phyloP scores from a whole-genome alignment of 352 stramenopile species.

The Plasmopara halstedii region DNA sequence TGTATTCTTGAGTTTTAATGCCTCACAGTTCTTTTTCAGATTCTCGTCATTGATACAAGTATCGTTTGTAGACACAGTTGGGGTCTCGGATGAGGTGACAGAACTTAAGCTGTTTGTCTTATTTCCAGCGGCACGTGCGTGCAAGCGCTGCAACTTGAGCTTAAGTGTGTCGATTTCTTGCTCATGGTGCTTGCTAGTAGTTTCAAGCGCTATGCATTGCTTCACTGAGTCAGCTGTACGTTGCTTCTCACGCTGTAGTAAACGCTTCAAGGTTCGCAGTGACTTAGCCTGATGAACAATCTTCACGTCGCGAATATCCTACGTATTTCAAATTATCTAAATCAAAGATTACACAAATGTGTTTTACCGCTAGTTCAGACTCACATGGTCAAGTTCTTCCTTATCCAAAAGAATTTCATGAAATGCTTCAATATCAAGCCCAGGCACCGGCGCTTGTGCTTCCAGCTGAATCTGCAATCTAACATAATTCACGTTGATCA shows the following conservation, averaged over 20 bases:
- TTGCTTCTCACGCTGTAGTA: conserved; percentile 53
- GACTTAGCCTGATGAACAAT: conserved; percentile 73
- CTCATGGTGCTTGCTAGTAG: conserved; percentile 30
- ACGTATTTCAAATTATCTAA: not conserved
- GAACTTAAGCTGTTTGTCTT: conserved; percentile 3
- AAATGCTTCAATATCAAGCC: conserved; percentile 38
- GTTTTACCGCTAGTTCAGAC: not conserved
- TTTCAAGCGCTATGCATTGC: conserved; percentile 30
- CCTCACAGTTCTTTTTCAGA: conserved; percentile 48
- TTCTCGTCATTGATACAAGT: not conserved
- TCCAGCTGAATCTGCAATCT: conserved; percentile 70
- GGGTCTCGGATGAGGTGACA: not conserved
- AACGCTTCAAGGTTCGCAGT: conserved; percentile 50
- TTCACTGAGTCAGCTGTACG: conserved; percentile 31
- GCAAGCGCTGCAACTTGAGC: conserved; percentile 49
- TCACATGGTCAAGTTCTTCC: conserved; percentile 47
- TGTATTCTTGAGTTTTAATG: conserved; percentile 50
- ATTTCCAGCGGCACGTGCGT: conserved; percentile 29
- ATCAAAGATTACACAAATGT: conserved; percentile 1
- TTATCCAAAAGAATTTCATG: conserved; percentile 61
- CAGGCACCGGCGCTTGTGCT: conserved; percentile 52
- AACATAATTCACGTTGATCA: not conserved
- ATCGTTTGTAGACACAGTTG: not conserved
- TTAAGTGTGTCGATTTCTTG: conserved; percentile 53
- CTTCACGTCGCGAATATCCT: conserved; percentile 71